Evolutionary conservation across 2,329 filamentous ascomycete genomes (phyloP).

Genomic region (Colletotrichum tropicicola): DNA sequence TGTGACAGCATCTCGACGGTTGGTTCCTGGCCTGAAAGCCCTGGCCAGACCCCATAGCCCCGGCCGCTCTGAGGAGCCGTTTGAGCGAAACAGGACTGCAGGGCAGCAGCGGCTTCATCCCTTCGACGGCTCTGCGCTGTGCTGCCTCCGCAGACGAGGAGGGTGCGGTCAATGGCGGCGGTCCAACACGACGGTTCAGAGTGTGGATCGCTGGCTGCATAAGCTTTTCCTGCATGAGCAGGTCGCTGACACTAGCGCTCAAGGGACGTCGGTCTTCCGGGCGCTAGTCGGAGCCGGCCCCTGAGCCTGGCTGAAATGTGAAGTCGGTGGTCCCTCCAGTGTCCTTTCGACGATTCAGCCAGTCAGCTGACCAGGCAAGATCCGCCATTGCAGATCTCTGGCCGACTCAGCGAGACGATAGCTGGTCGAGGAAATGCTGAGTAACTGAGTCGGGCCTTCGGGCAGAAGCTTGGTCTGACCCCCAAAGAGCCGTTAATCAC

Average conservation of each 20-base stretch:
- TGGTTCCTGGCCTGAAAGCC: background rate
- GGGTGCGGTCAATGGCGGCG: background rate
- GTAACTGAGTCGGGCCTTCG: background rate
- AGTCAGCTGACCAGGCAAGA: background rate
- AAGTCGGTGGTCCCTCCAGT: background rate
- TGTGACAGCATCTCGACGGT: background rate
- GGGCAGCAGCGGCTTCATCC: background rate
- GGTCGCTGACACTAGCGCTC: background rate
- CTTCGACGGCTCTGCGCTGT: background rate
- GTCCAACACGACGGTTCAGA: background rate
- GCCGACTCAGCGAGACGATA: background rate
- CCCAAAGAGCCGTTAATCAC: background rate
- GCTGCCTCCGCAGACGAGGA: background rate
- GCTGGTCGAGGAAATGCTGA: background rate
- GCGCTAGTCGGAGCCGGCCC: conserved; percentile 10
- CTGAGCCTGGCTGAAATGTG: background rate
- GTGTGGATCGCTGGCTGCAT: background rate
- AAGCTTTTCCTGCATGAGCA: background rate
- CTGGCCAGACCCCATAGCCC: background rate
- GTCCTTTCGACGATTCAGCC: background rate
- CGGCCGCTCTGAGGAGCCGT: background rate
- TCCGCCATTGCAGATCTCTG: conserved; percentile 1
- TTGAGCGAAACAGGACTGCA: conserved; percentile 1
- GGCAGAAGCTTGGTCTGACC: background rate
- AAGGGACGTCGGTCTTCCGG: background rate